These are phyloP conservation scores for Eucalyptus regnans DNA, from an alignment of 345 rosid species.

Conservation along the genomic window DNA sequence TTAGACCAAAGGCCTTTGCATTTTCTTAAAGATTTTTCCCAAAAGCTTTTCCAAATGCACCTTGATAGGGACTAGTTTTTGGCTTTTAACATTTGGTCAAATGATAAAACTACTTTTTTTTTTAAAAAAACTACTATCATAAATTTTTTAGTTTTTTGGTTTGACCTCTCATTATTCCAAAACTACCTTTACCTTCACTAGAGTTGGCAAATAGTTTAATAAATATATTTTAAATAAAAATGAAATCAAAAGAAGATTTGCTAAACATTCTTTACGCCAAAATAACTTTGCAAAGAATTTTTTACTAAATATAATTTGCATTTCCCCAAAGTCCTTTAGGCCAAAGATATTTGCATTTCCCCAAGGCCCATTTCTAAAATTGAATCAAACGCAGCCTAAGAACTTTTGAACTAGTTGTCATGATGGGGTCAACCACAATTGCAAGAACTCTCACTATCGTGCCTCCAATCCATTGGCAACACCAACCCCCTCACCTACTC, in stretches of 20 bases:
- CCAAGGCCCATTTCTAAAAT: accelerated
- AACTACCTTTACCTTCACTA: too few species aligned
- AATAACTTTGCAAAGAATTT: accelerated
- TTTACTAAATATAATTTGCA: too few species aligned
- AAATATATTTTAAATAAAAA: too few species aligned
- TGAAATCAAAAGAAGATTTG: too few species aligned
- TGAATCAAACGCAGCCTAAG: accelerated
- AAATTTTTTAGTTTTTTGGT: too few species aligned
- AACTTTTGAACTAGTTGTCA: too few species aligned
- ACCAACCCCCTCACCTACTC: background rate
- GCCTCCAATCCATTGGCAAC: background rate
- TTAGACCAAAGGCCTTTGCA: too few species aligned
- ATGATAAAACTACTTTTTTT: too few species aligned
- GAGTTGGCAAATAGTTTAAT: accelerated
- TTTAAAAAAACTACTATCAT: accelerated
- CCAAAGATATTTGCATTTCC: accelerated
- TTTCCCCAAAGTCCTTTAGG: accelerated
- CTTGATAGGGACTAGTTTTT: accelerated
- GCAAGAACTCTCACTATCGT: background rate
- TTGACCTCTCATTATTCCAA: accelerated
- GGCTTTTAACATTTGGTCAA: accelerated
- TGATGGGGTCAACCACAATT: accelerated
- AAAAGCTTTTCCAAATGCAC: too few species aligned
- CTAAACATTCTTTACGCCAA: accelerated
- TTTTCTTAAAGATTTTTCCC: too few species aligned